Percentiles rank a stretch among this genome's conserved stretches.
These are phyloP conservation scores for Xylariaceae sp. DNA, from an alignment of 2,329 filamentous ascomycete species.

Conservation along the genomic window DNA sequence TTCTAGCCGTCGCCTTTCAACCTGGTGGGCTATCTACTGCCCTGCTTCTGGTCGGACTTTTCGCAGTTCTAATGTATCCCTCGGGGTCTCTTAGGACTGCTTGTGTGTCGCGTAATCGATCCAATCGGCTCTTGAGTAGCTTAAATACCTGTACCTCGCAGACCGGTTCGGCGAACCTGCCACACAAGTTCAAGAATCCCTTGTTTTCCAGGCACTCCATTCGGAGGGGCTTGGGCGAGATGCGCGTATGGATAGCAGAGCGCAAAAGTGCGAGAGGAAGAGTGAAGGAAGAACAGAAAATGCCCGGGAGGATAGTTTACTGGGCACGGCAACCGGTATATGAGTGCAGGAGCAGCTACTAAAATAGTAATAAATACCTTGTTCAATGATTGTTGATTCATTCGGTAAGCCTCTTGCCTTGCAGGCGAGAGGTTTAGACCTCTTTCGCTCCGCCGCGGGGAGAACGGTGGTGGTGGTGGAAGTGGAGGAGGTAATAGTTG, in stretches of 20 bases:
- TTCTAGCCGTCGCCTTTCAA: too few relatives aligned
- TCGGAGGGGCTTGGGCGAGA: slow-evolving; percentile 5
- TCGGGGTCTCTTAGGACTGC: slow-evolving; percentile 17
- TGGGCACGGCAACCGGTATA: neutral
- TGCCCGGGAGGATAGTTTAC: neutral
- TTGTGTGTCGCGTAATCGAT: slow-evolving; percentile 20
- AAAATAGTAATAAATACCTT: slow-evolving; percentile 36
- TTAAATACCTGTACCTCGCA: slow-evolving; percentile 23
- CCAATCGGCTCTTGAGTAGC: slow-evolving; percentile 28
- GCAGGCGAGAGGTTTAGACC: slow-evolving; percentile 33
- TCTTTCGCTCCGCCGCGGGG: slow-evolving; percentile 23
- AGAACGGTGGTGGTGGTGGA: slow-evolving; percentile 16
- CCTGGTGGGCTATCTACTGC: too few relatives aligned
- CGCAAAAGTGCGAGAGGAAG: slow-evolving; percentile 2
- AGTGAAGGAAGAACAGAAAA: slow-evolving; percentile 6
- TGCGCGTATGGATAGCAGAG: neutral
- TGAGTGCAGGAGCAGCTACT: neutral
- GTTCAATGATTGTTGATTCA: slow-evolving; percentile 43
- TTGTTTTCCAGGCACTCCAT: slow-evolving; percentile 11
- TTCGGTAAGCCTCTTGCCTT: slow-evolving; percentile 37
- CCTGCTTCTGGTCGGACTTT: too few relatives aligned
- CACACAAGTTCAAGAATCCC: slow-evolving; percentile 13
- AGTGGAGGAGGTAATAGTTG: slow-evolving; percentile 16
- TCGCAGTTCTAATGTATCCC: neutral
- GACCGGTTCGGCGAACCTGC: slow-evolving; percentile 23